Evolutionary conservation across 2,329 filamentous ascomycete genomes (phyloP).

Genomic region (Talaromyces funiculosus): DNA sequence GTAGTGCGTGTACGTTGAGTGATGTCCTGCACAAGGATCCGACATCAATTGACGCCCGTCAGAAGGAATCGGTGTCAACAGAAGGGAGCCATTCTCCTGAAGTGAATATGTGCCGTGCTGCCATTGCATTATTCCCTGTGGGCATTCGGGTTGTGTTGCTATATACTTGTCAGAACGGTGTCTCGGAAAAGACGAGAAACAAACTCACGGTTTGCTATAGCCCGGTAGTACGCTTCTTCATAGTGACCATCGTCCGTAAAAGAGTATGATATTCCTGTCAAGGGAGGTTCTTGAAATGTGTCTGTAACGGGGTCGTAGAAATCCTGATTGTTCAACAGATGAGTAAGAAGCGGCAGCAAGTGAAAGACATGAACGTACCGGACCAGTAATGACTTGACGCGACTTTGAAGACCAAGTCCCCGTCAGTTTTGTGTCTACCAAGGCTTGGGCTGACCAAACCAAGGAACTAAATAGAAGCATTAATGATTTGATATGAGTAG

Average conservation of each 20-base stretch:
- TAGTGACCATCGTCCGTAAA: conserved; percentile 63
- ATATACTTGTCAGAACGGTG: conserved; percentile 16
- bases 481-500: conserved; percentile 25
- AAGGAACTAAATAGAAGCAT: conserved; percentile 32
- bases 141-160: conserved; percentile 58
- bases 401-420: conserved; percentile 71
- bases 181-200: not conserved
- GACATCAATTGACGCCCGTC: conserved; percentile 65
- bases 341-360: not conserved
- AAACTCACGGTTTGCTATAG: conserved; percentile 60
- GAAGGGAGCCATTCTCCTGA: conserved; percentile 53
- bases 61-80: conserved; percentile 55
- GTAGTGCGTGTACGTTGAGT: conserved; percentile 58
- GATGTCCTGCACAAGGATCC: conserved; percentile 55
- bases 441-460: conserved; percentile 34
- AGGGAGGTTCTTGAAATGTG: conserved; percentile 58
- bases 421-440: conserved; percentile 48
- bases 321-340: conserved; percentile 45
- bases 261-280: conserved; percentile 68
- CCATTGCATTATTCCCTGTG: conserved; percentile 63
- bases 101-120: conserved; percentile 62
- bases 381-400: conserved; percentile 62
- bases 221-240: conserved; percentile 65
- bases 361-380: conserved; percentile 45
- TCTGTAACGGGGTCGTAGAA: conserved; percentile 66